Evolutionary conservation across 768 basidiomycete genomes (phyloP).

Genomic region (Xerocomus spinulosus): DNA sequence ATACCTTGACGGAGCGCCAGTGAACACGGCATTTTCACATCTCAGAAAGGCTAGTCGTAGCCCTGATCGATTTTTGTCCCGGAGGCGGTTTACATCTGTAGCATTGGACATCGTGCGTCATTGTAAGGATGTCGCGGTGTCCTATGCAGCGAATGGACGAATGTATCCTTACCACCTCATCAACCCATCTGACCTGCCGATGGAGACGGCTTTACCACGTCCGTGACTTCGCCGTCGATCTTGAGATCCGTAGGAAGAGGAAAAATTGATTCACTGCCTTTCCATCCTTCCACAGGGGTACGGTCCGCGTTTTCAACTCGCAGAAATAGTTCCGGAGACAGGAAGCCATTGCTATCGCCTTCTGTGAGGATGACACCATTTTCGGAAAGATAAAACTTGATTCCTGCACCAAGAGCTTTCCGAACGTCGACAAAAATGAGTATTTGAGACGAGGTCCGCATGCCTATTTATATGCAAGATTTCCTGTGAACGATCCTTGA

Average conservation of each 20-base stretch:
- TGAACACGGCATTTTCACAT: too few relatives aligned
- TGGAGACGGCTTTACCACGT: not conserved
- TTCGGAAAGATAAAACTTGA: conserved; percentile 71
- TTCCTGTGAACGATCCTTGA: not conserved
- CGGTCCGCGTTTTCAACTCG: conserved; percentile 51
- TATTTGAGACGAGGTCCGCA: conserved; percentile 73
- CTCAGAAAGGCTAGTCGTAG: too few relatives aligned
- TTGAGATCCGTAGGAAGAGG: not conserved
- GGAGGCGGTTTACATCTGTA: too few relatives aligned
- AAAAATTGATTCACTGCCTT: conserved; percentile 2
- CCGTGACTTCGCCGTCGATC: not conserved
- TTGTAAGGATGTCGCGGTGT: too few relatives aligned
- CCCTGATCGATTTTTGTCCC: too few relatives aligned
- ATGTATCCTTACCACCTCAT: not conserved
- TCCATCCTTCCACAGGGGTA: conserved; percentile 22
- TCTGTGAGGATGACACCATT: conserved; percentile 89
- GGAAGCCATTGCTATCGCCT: conserved; percentile 61
- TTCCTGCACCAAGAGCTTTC: conserved; percentile 61
- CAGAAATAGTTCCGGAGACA: conserved; percentile 61
- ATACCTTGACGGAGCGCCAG: too few relatives aligned
- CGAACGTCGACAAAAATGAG: conserved; percentile 78
- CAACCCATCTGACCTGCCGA: not conserved
- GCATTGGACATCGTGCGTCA: too few relatives aligned
- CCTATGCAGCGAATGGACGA: not conserved
- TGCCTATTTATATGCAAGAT: conserved; percentile 46